Conservation (phyloP, 2,329 filamentous ascomycete species). For the Diaporthe citrichinensis region DNA sequence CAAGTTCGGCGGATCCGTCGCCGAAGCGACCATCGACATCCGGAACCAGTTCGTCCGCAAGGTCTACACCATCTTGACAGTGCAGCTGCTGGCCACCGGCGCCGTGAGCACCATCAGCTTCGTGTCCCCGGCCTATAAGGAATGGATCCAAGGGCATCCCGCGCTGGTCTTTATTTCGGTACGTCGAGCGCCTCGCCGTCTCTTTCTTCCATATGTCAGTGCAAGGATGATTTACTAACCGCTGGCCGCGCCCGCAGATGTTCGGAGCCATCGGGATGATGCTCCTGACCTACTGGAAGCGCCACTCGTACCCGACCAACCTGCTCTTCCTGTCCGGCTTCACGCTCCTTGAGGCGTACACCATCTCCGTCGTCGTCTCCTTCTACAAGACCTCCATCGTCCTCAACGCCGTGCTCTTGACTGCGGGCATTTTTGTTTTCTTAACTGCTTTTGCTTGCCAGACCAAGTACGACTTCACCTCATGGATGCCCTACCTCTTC, state of each 20-base stretch:
- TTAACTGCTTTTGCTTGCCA: constrained; percentile 94
- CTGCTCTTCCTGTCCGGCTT: constrained; percentile 92
- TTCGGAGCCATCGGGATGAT: constrained; percentile 88
- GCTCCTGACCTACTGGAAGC: constrained; percentile 93
- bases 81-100: constrained; percentile 89
- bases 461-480: constrained; percentile 97
- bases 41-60: constrained; percentile 97
- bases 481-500: constrained; percentile 96
- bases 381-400: constrained; percentile 90
- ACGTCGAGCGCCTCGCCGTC: constrained; percentile 49
- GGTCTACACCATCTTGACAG: constrained; percentile 98
- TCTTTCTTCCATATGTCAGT: background rate
- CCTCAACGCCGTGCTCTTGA: constrained; percentile 90
- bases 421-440: constrained; percentile 84
- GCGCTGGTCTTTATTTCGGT: constrained; percentile 89
- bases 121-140: constrained; percentile 82
- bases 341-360: constrained; percentile 93
- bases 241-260: constrained; percentile 61
- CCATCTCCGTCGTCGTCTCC: constrained; percentile 91
- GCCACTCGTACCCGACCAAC: constrained; percentile 95
- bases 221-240: constrained; percentile 22
- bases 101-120: constrained; percentile 87
- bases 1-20: constrained; percentile 96
- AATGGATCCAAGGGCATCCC: constrained; percentile 87
- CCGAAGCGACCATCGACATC: constrained; percentile 94